Conservation (phyloP, 2,329 filamentous ascomycete species). For the Lachnellula cervina region DNA sequence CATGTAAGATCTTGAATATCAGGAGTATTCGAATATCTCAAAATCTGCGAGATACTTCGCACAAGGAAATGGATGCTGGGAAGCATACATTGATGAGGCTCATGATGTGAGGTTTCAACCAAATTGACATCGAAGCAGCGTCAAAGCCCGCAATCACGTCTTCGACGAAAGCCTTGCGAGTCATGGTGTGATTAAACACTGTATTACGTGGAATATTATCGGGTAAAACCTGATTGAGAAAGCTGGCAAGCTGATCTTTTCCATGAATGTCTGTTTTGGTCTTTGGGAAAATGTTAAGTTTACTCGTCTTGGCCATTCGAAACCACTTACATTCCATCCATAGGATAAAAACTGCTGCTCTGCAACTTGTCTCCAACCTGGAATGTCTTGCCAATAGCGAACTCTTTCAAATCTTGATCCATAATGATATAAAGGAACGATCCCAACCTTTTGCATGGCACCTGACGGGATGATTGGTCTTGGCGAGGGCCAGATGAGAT, state of each 20-base stretch:
- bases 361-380: conserved; percentile 45
- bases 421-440: background rate
- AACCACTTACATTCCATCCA: conserved; percentile 47
- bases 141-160: conserved; percentile 50
- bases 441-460: background rate
- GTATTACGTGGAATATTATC: conserved; percentile 39
- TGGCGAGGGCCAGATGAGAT: background rate
- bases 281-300: conserved; percentile 27
- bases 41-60: no score
- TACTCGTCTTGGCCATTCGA: background rate
- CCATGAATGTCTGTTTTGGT: conserved; percentile 46
- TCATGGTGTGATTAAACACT: conserved; percentile 36
- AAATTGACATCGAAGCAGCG: conserved; percentile 53
- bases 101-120: conserved; percentile 56
- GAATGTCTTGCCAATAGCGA: conserved; percentile 47
- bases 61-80: no score
- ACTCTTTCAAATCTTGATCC: conserved; percentile 14
- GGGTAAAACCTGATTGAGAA: conserved; percentile 47
- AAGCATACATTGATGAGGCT: conserved; percentile 44
- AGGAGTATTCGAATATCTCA: no score
- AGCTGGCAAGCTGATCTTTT: conserved; percentile 41
- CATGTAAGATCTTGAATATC: no score
- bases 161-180: conserved; percentile 47
- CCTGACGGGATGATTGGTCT: background rate
- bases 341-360: conserved; percentile 47